Percentiles rank a stretch among this genome's conserved stretches.
phyloP scores from a whole-genome alignment of 2,329 filamentous ascomycete species.

The Cordyceps cateniannulata region DNA sequence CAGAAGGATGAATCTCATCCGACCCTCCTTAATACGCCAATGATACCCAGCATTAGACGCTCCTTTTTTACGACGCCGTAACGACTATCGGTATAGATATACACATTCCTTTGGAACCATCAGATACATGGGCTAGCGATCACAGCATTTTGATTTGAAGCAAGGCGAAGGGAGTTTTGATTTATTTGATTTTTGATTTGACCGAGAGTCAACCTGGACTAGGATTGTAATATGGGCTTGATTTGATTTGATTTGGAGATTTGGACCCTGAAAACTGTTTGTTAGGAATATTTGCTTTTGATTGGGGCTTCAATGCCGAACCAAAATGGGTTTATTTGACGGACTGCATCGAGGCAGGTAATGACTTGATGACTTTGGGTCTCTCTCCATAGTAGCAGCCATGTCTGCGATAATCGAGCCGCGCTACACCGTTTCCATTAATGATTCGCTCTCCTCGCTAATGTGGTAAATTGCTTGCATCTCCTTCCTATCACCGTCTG shows the following conservation, averaged over 20 bases:
- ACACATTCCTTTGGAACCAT: constrained; percentile 40
- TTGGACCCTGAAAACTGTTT: constrained; percentile 3
- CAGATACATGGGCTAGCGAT: constrained; percentile 17
- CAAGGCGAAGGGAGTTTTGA: constrained; percentile 12
- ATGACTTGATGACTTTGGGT: constrained; percentile 6
- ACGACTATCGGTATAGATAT: constrained; percentile 34
- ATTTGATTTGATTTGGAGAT: neutral
- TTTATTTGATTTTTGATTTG: constrained; percentile 8
- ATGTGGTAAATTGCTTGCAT: neutral
- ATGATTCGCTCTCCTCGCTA: neutral
- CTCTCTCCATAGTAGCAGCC: constrained; percentile 3
- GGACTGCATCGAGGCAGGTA: neutral
- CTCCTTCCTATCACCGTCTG: neutral
- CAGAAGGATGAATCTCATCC: neutral
- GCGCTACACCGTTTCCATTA: neutral
- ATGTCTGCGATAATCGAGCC: constrained; percentile 10
- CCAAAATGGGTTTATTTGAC: constrained; percentile 9
- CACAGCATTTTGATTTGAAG: constrained; percentile 11
- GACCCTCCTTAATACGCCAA: constrained; percentile 16
- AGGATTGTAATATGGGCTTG: constrained; percentile 7
- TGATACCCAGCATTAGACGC: constrained; percentile 29
- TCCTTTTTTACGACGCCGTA: constrained; percentile 31
- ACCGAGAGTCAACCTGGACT: constrained; percentile 1
- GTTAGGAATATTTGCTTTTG: neutral
- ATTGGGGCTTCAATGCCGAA: constrained; percentile 5